Conservation (phyloP, 2,329 filamentous ascomycete species). For the Monosporascus sp. region DNA sequence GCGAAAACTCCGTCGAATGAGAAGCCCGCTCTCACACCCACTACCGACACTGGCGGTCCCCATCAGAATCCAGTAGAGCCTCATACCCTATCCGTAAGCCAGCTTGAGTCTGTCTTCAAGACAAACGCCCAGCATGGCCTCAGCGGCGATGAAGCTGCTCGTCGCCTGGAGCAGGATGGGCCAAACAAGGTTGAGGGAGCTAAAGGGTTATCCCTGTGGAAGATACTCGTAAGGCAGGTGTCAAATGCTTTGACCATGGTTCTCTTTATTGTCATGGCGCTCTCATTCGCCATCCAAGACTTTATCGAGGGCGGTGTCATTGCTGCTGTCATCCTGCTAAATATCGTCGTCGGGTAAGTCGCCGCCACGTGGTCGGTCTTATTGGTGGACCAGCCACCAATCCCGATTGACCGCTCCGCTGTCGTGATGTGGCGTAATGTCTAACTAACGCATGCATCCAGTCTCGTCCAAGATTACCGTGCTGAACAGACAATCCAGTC, state of each 20-base stretch:
- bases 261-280: slow-evolving; percentile 68
- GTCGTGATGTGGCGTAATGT: neutral
- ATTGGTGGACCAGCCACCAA: neutral
- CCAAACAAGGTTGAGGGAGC: slow-evolving; percentile 66
- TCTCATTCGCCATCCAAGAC: slow-evolving; percentile 60
- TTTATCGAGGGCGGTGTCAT: slow-evolving; percentile 60
- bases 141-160: slow-evolving; percentile 54
- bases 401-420: too few species aligned
- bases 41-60: slow-evolving; percentile 4
- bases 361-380: neutral
- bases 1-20: slow-evolving; percentile 2
- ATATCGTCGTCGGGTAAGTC: slow-evolving; percentile 59
- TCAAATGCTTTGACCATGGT: slow-evolving; percentile 73
- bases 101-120: slow-evolving; percentile 30
- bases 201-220: slow-evolving; percentile 66
- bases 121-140: slow-evolving; percentile 54
- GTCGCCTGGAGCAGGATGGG: slow-evolving; percentile 61
- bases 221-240: slow-evolving; percentile 71
- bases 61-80: slow-evolving; percentile 12
- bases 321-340: slow-evolving; percentile 59
- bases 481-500: slow-evolving; percentile 59
- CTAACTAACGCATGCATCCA: slow-evolving; percentile 19
- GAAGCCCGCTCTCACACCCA: slow-evolving; percentile 4
- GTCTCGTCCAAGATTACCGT: slow-evolving; percentile 55
- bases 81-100: slow-evolving; percentile 22